Conservation (phyloP, 768 basidiomycete species). For the Trametes punicea region DNA sequence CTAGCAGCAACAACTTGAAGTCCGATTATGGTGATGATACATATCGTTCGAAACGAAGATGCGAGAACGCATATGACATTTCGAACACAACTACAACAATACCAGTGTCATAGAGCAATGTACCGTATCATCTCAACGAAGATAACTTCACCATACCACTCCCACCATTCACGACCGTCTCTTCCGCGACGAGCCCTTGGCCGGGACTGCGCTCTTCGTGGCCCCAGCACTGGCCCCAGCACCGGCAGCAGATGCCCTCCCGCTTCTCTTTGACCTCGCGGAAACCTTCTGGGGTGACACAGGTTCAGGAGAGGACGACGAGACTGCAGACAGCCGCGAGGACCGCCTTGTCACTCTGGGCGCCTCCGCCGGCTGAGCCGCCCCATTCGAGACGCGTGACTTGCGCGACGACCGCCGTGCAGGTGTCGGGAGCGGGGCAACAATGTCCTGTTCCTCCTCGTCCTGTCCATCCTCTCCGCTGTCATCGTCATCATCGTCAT, state of each 20-base stretch:
- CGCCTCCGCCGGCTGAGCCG: slow-evolving; percentile 19
- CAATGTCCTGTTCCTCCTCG: slow-evolving; percentile 28
- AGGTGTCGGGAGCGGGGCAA: slow-evolving; percentile 32
- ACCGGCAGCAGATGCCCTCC: slow-evolving; percentile 8
- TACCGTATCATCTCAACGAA: background rate
- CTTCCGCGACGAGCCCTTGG: slow-evolving; percentile 32
- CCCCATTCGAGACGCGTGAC: slow-evolving; percentile 18
- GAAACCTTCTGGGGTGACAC: slow-evolving; percentile 18
- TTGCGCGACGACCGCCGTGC: slow-evolving; percentile 21
- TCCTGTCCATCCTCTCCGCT: slow-evolving; percentile 24
- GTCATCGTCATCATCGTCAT: slow-evolving; percentile 29
- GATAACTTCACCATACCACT: background rate
- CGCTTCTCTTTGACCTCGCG: slow-evolving; percentile 17
- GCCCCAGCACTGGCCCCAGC: slow-evolving; percentile 2
- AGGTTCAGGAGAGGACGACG: slow-evolving; percentile 35
- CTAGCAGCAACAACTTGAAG: too few species aligned
- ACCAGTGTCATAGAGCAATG: too few species aligned
- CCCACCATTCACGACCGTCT: slow-evolving; percentile 20
- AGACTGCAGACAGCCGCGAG: slow-evolving; percentile 36
- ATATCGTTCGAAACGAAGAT: background rate
- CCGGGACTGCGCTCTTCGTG: slow-evolving; percentile 13
- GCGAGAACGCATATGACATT: background rate
- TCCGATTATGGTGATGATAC: too few species aligned
- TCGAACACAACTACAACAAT: background rate
- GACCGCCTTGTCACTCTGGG: slow-evolving; percentile 35